Conservation (phyloP, 208 protist species). For the Cochliopodium minus region DNA sequence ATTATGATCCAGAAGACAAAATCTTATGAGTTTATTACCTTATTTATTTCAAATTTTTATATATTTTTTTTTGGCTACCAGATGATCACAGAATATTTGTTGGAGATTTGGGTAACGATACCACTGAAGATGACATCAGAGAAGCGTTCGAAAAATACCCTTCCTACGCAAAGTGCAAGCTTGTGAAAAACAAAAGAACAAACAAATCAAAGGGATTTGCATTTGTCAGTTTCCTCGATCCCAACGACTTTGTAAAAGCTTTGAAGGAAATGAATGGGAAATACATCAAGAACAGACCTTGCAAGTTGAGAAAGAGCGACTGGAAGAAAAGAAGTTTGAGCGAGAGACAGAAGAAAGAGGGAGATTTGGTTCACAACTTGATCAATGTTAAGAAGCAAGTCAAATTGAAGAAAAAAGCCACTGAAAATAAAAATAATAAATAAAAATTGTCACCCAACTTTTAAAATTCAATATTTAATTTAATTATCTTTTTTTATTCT, state of each 20-base stretch:
- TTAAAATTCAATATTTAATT: no score
- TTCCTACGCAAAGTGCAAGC: constrained; percentile 38
- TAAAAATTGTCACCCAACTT: no score
- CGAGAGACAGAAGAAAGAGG: no score
- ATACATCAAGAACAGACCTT: constrained; percentile 21
- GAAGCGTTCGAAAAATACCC: constrained; percentile 31
- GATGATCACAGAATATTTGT: constrained; percentile 38
- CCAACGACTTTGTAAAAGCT: constrained; percentile 29
- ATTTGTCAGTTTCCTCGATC: constrained; percentile 37
- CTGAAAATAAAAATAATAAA: no score
- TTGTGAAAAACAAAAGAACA: constrained; percentile 29
- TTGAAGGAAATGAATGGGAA: constrained; percentile 35
- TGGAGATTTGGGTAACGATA: constrained; percentile 41
- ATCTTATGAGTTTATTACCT: constrained; percentile 13
- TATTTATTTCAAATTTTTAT: no score
- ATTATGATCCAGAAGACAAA: not conserved
- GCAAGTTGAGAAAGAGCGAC: not conserved
- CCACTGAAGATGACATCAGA: constrained; percentile 30
- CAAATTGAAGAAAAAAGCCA: no score
- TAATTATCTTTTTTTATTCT: no score
- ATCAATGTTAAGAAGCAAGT: no score
- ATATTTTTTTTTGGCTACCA: no score
- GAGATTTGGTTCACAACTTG: no score
- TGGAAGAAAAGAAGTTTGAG: constrained; percentile 1
- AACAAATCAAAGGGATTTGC: constrained; percentile 42